phyloP scores from a whole-genome alignment of 1,139 yeast genomes.

The Suhomyces atakaporum region DNA sequence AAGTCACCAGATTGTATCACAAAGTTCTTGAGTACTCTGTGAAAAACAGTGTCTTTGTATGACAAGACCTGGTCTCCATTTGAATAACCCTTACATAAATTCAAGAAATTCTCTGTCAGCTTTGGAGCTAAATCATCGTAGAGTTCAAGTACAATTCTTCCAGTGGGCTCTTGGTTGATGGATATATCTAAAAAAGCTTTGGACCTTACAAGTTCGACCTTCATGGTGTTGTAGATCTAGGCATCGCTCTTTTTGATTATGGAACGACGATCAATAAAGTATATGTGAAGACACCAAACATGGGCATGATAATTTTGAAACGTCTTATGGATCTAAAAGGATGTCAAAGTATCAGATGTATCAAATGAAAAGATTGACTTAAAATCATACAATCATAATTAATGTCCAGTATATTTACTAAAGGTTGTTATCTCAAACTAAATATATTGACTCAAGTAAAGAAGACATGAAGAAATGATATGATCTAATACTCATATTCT shows the following conservation, averaged over 20 bases:
- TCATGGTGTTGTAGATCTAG: constrained; percentile 25
- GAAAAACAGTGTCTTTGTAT: constrained; percentile 55
- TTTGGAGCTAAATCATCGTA: constrained; percentile 57
- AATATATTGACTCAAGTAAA: too few species aligned
- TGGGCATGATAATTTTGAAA: too few species aligned
- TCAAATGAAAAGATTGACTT: too few species aligned
- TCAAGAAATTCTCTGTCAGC: constrained; percentile 54
- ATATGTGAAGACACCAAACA: too few species aligned
- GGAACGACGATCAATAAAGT: too few species aligned
- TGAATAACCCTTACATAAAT: constrained; percentile 41
- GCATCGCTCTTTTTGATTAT: not conserved
- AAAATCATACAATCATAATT: too few species aligned
- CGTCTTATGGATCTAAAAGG: too few species aligned
- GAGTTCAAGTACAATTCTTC: constrained; percentile 69
- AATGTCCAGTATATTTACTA: too few species aligned
- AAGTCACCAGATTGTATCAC: constrained; percentile 81
- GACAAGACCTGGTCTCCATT: constrained; percentile 16
- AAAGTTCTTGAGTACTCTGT: constrained; percentile 73
- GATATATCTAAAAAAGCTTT: constrained; percentile 60
- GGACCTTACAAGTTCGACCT: constrained; percentile 33
- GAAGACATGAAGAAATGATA: too few species aligned
- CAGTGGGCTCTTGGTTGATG: constrained; percentile 48
- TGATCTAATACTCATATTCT: too few species aligned
- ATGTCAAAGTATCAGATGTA: too few species aligned
- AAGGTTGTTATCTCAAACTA: too few species aligned